phyloP scores from a whole-genome alignment of 768 basidiomycete genomes.

The Ramaria sp. region DNA sequence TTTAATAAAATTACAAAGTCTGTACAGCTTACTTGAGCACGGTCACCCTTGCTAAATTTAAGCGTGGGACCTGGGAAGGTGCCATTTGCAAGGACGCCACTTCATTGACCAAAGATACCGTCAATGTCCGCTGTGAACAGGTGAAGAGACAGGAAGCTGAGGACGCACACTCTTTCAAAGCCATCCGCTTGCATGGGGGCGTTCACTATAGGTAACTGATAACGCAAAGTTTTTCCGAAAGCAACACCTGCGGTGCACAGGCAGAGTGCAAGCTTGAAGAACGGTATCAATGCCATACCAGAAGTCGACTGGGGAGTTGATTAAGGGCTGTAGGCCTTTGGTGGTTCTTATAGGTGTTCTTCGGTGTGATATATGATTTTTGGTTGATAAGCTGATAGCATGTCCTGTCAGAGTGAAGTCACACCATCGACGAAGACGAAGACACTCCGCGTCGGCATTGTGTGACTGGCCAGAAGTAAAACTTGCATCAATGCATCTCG shows the following conservation, averaged over 20 bases:
- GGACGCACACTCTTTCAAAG: slow-evolving; percentile 19
- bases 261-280: background rate
- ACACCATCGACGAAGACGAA: too few species aligned
- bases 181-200: slow-evolving; percentile 31
- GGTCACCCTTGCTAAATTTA: slow-evolving; percentile 32
- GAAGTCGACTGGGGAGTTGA: too few species aligned
- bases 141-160: background rate
- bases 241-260: background rate
- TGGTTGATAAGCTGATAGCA: too few species aligned
- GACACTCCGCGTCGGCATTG: too few species aligned
- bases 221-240: background rate
- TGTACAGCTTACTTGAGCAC: slow-evolving; percentile 14
- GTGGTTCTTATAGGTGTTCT: too few species aligned
- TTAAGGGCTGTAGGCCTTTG: too few species aligned
- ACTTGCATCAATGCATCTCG: too few species aligned
- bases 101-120: slow-evolving; percentile 9
- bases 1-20: background rate
- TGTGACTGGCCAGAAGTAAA: too few species aligned
- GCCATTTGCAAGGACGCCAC: slow-evolving; percentile 32
- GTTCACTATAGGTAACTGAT: slow-evolving; percentile 27
- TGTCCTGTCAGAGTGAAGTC: too few species aligned
- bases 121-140: background rate
- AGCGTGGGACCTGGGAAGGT: slow-evolving; percentile 30
- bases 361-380: too few species aligned
- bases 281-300: too few species aligned